Evolutionary conservation across 345 rosid species (phyloP).

Genomic region (Gossypium anomalum): DNA sequence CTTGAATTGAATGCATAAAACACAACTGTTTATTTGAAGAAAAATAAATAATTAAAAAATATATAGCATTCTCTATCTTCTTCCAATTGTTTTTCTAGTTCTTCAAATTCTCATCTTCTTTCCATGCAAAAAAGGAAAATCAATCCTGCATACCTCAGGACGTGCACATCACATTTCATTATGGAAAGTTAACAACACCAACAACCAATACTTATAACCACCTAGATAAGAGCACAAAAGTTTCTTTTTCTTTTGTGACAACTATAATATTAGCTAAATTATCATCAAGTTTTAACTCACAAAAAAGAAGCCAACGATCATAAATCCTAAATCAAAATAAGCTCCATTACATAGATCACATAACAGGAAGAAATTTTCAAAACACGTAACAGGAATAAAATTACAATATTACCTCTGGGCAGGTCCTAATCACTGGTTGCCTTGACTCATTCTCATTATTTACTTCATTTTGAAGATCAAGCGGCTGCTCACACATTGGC

Average conservation of each 20-base stretch:
- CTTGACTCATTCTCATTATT: conserved; percentile 49
- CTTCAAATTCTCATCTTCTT: not conserved
- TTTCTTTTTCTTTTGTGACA: not conserved
- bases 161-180: not conserved
- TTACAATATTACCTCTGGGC: conserved; percentile 63
- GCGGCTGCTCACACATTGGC: conserved; percentile 37
- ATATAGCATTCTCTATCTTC: not conserved
- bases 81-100: not conserved
- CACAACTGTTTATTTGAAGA: not conserved
- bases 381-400: not conserved
- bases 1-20: not conserved
- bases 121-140: not conserved
- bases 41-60: not conserved
- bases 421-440: conserved; percentile 51
- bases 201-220: not conserved
- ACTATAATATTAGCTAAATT: not conserved
- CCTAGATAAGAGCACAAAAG: not conserved
- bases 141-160: conserved; percentile 1
- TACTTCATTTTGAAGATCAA: conserved; percentile 43
- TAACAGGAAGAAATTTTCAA: not conserved
- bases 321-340: not conserved
- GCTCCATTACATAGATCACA: not conserved
- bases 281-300: not conserved
- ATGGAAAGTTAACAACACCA: conserved; percentile 6
- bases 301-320: not conserved